A percentile compares a stretch with the other conserved stretches of the same genome.
Evolutionary conservation across 2,329 filamentous ascomycete species (phyloP).

Genomic region (Bipolaris cookei): DNA sequence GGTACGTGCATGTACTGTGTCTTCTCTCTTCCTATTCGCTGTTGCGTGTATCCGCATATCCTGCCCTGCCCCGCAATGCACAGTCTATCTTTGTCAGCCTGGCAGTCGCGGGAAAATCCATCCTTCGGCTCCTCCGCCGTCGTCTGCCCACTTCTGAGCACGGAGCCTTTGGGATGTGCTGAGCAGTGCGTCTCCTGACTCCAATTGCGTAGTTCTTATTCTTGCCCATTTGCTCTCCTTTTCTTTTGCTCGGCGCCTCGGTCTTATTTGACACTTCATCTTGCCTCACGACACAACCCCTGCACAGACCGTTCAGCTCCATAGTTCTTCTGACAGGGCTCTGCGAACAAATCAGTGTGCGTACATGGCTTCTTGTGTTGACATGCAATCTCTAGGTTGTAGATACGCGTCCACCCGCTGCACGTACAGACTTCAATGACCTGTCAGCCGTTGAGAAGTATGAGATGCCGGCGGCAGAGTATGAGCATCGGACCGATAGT

Average conservation of each 20-base stretch:
- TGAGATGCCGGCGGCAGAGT: constrained; percentile 82
- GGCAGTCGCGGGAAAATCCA: constrained; percentile 10
- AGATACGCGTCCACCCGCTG: constrained; percentile 77
- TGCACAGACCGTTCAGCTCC: constrained; percentile 19
- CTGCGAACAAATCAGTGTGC: constrained; percentile 19
- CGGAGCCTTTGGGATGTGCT: constrained; percentile 6
- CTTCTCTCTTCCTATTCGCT: constrained; percentile 18
- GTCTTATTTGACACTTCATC: constrained; percentile 18
- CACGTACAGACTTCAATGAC: constrained; percentile 81
- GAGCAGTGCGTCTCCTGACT: constrained; percentile 1
- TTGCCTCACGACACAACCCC: constrained; percentile 18
- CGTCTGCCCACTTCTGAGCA: constrained; percentile 15
- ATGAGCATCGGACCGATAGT: constrained; percentile 83
- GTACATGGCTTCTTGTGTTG: constrained; percentile 28
- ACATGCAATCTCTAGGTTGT: constrained; percentile 64
- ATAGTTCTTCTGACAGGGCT: constrained; percentile 19
- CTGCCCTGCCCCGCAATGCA: constrained; percentile 30
- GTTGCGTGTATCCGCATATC: constrained; percentile 22
- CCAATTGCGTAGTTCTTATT: background rate
- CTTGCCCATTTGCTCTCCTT: constrained; percentile 15
- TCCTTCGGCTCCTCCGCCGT: constrained; percentile 14
- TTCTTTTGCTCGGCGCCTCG: constrained; percentile 23
- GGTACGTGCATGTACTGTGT: constrained; percentile 13
- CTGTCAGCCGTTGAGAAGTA: constrained; percentile 86
- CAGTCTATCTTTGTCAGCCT: constrained; percentile 11